Evolutionary conservation across 2,329 filamentous ascomycete species (phyloP), one percentile per base, ranked within the genome.

Genomic region (Diaporthe citri): DNA sequence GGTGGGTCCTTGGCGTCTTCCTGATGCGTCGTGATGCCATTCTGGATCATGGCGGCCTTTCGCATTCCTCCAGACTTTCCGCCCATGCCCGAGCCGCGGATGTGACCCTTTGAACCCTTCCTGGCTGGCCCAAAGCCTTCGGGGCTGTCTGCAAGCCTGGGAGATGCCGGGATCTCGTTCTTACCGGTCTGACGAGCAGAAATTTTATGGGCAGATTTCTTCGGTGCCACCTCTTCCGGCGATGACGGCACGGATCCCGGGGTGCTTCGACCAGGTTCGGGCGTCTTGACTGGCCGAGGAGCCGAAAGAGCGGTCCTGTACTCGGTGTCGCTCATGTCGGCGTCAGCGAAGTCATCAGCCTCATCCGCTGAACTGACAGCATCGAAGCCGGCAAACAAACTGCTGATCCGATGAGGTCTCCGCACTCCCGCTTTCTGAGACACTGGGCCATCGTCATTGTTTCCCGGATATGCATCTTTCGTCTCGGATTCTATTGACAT

Each of bases 381-480:
- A 62, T 96, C 94, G 78, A 97, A 97, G 0, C 94, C 94, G 43
- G 94, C 94, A 83, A 97, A 97, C n/a, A 97, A 86, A 81, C 94
- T 97, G 83, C 94, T 96, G 66, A 94, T 92, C 73, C 94, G 89
- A 80, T 94, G 92, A 1, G 94, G 93, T 22, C 93, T 90, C 76
- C 92, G 90, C 81, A 93, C 87, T 2, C 91, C 89, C 2, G 88
- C 88, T 71, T 88, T 89, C 20, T 90, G 87, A 1, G 92, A 91
- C 55, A 95, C 84, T 2, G 94, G 93, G 0, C 93, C 93, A 79
- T 96, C 93, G 79, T 97, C 94, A 79, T 96, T 95, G 82, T 95
- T 95, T 0, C 93, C 93, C 2, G 93, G 93, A 81, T 95, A 96
- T 2, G 90, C 88, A 79, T 96, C 92, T 57, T 90, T 87, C 36